Evolutionary conservation across 2,329 filamentous ascomycete species (phyloP).

Genomic region (Immersiporthe knoxdaviesiana): DNA sequence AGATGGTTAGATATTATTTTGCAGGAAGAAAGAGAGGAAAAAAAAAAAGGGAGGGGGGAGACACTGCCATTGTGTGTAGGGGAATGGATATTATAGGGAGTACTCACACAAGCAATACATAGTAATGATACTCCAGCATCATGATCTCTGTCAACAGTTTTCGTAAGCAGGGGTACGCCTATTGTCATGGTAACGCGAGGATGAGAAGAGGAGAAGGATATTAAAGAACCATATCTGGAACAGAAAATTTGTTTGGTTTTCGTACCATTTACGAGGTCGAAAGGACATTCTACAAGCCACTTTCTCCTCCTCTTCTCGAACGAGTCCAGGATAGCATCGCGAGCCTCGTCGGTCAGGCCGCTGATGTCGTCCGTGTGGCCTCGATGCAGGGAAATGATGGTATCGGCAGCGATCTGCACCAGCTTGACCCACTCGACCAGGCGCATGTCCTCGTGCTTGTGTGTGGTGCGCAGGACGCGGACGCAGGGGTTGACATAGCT

Average conservation of each 20-base stretch:
- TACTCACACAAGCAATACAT: constrained; percentile 20
- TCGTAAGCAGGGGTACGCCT: not conserved
- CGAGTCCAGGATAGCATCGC: constrained; percentile 19
- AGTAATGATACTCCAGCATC: constrained; percentile 28
- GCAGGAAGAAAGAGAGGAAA: not conserved
- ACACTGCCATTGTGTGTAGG: not conserved
- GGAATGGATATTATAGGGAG: not conserved
- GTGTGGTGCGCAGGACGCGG: constrained; percentile 19
- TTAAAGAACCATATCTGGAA: not conserved
- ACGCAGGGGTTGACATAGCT: constrained; percentile 10
- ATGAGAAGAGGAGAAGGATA: not conserved
- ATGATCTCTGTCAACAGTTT: constrained; percentile 7
- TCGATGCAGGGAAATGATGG: constrained; percentile 2
- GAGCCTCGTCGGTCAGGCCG: constrained; percentile 19
- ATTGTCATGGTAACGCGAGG: too few species aligned
- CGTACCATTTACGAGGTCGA: constrained; percentile 27
- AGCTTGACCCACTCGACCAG: constrained; percentile 21
- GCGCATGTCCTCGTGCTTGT: constrained; percentile 19
- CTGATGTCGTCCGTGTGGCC: constrained; percentile 7
- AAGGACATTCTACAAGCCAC: constrained; percentile 27
- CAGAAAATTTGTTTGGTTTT: not conserved
- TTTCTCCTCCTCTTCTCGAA: constrained; percentile 22
- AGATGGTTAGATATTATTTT: not conserved
- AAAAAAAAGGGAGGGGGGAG: too few species aligned
- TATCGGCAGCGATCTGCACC: constrained; percentile 15